A percentile compares a stretch with the other conserved stretches of the same genome.
phyloP scores from a whole-genome alignment of 345 rosid genomes.

The Ailanthus altissimus region DNA sequence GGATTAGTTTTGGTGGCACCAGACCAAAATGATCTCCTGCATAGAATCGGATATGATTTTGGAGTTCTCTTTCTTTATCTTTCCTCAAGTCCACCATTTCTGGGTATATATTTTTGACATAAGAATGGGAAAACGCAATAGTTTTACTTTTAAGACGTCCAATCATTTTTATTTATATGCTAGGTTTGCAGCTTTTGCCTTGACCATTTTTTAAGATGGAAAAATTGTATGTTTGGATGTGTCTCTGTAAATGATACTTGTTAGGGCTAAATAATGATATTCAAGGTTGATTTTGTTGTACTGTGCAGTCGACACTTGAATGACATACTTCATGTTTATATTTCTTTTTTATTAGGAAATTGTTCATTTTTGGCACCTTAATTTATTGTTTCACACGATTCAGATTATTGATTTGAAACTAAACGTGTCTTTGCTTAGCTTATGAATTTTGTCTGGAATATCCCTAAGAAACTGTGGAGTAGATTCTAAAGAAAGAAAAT shows the following conservation, averaged over 20 bases:
- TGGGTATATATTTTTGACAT: slow-evolving; percentile 24
- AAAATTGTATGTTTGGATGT: slow-evolving; percentile 6
- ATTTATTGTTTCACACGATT: background rate
- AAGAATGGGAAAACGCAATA: slow-evolving; percentile 15
- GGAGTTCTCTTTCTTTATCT: slow-evolving; percentile 14
- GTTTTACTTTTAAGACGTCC: background rate
- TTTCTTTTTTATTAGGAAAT: background rate
- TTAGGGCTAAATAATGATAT: slow-evolving; percentile 8
- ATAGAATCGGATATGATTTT: slow-evolving; percentile 11
- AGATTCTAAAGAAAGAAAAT: background rate
- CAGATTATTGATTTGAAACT: background rate
- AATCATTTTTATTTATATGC: background rate
- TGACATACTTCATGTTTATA: background rate
- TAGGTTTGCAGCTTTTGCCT: slow-evolving; percentile 27
- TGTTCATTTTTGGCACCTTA: background rate
- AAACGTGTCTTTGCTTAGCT: background rate
- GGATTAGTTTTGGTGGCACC: slow-evolving; percentile 20
- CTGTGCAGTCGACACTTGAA: background rate
- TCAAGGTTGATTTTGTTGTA: slow-evolving; percentile 11
- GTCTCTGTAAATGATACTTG: slow-evolving; percentile 32
- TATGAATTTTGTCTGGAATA: background rate
- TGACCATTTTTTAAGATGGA: slow-evolving; percentile 1
- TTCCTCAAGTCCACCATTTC: background rate
- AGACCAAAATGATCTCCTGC: slow-evolving; percentile 11
- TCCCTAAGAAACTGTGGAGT: background rate